Evolutionary conservation across 1,284 basidiomycete species (phyloP).

Genomic region (Microbotryum silenes-acaulis): DNA sequence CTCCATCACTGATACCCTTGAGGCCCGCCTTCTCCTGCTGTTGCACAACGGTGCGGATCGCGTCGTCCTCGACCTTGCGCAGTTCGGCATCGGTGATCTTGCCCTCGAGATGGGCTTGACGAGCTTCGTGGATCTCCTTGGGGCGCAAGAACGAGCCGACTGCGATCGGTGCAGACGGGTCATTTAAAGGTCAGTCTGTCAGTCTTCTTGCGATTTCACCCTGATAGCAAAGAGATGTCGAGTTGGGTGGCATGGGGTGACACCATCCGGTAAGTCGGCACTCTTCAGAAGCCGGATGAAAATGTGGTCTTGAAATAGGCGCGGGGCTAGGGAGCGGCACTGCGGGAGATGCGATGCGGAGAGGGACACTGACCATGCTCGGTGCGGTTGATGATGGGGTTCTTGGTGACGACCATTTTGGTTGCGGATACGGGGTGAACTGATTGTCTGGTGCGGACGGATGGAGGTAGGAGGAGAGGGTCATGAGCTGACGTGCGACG

Average conservation of each 20-base stretch:
- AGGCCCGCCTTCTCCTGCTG: conserved; percentile 51
- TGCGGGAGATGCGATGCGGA: neutral
- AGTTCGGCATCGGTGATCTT: conserved; percentile 46
- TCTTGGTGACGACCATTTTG: conserved; percentile 1
- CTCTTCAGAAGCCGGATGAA: too few species aligned
- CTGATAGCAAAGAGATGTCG: neutral
- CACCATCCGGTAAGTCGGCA: neutral
- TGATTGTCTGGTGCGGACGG: neutral
- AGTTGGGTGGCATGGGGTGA: neutral
- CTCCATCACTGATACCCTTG: conserved; percentile 56
- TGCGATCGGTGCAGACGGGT: neutral
- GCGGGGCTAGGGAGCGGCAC: neutral
- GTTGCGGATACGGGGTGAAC: too few species aligned
- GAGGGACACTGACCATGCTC: conserved; percentile 8
- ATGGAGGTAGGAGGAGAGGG: neutral
- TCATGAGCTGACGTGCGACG: neutral
- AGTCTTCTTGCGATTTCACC: too few species aligned
- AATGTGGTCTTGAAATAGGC: too few species aligned
- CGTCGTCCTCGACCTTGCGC: conserved; percentile 49
- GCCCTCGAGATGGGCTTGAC: conserved; percentile 45
- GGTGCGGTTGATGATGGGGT: conserved; percentile 8
- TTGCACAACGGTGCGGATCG: conserved; percentile 48
- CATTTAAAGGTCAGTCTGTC: too few species aligned
- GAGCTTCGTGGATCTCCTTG: conserved; percentile 47
- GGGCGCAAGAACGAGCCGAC: conserved; percentile 57